Conservation (phyloP, 305 asterid genomes). For the Solanum hybrid region DNA sequence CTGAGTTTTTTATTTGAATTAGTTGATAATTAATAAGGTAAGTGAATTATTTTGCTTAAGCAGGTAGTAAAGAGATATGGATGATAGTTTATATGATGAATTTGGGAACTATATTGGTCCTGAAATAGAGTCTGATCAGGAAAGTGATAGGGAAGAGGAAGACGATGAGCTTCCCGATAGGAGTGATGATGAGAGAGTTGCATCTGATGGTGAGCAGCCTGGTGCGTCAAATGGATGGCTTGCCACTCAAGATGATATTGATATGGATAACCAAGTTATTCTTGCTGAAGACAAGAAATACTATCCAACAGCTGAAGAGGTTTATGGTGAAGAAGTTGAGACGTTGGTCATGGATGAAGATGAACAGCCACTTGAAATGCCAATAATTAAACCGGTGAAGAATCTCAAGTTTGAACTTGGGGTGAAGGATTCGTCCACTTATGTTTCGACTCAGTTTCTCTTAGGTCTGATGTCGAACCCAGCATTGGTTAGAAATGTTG, state of each 20-base stretch:
- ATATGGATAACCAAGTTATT: constrained; percentile 85
- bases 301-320: constrained; percentile 97
- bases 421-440: constrained; percentile 84
- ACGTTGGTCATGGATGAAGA: constrained; percentile 98
- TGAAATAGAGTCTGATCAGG: constrained; percentile 89
- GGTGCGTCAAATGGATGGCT: constrained; percentile 86
- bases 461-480: constrained; percentile 97
- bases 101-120: constrained; percentile 99
- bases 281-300: constrained; percentile 94
- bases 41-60: neutral
- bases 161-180: constrained; percentile 74
- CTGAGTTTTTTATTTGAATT: neutral
- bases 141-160: constrained; percentile 81
- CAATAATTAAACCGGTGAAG: constrained; percentile 79
- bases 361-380: constrained; percentile 83
- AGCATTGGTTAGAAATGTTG: constrained; percentile 71
- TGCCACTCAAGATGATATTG: constrained; percentile 39
- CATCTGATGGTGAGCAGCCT: constrained; percentile 61
- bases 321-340: constrained; percentile 95
- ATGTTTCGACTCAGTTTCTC: constrained; percentile 85
- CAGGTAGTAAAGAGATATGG: constrained; percentile 34
- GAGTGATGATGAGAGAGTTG: constrained; percentile 41
- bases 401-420: constrained; percentile 93
- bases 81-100: constrained; percentile 88
- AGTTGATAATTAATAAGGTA: neutral